phyloP scores from a whole-genome alignment of 176 grass and related monocot species.

The Musa troglodytarum region DNA sequence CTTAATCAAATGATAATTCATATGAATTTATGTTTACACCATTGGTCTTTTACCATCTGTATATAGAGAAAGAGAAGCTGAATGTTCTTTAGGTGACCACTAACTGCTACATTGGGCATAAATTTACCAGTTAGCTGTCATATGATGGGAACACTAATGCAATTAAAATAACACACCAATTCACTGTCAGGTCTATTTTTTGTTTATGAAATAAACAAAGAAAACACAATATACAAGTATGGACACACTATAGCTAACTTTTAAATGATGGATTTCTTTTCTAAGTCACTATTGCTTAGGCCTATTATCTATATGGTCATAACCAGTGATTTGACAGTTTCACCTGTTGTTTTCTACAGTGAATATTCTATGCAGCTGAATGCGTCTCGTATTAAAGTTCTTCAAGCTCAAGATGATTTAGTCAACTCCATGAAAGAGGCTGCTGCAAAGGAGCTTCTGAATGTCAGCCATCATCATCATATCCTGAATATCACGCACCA shows the following conservation, averaged over 20 bases:
- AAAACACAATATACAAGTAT: neutral
- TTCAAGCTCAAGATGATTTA: constrained; percentile 96
- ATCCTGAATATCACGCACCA: constrained; percentile 11
- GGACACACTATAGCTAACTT: no score
- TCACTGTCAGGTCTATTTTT: neutral
- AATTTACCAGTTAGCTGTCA: neutral
- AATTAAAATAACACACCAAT: neutral
- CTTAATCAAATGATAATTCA: no score
- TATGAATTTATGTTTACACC: no score
- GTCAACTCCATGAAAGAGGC: constrained; percentile 88
- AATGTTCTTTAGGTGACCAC: no score
- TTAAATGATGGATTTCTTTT: no score
- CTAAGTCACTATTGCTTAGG: no score
- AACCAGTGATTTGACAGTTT: neutral
- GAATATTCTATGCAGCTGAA: constrained; percentile 98
- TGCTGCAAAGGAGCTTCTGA: constrained; percentile 61
- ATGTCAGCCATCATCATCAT: constrained; percentile 44
- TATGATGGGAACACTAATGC: neutral
- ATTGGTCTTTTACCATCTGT: no score
- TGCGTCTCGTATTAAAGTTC: constrained; percentile 94
- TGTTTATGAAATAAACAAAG: neutral
- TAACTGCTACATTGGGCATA: no score
- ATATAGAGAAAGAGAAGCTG: no score
- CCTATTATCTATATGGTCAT: neutral
- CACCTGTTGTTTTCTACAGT: constrained; percentile 32